Percentiles rank a stretch among this genome's conserved stretches.
phyloP scores from a whole-genome alignment of 1,139 yeast species.

The Pichia cactophila region DNA sequence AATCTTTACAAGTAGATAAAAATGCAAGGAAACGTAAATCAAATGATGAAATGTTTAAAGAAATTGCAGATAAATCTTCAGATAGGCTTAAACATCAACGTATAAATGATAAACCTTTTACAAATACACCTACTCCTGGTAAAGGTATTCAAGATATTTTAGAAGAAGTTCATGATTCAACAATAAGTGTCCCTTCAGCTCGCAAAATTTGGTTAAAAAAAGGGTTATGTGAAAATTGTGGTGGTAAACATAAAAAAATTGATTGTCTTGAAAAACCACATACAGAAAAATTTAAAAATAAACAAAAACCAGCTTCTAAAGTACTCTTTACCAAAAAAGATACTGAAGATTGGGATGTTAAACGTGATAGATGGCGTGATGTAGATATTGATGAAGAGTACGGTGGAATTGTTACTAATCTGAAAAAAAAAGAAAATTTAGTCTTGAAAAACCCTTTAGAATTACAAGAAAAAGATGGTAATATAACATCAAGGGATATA shows the following conservation, averaged over 20 bases:
- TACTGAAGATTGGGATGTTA: constrained; percentile 51
- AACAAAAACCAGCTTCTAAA: constrained; percentile 14
- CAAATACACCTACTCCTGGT: constrained; percentile 31
- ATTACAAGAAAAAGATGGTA: constrained; percentile 24
- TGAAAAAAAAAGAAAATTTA: constrained; percentile 31
- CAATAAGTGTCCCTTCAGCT: constrained; percentile 11
- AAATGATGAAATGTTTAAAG: constrained; percentile 20
- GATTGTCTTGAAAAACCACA: constrained; percentile 49
- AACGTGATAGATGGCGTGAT: constrained; percentile 76
- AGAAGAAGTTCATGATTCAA: constrained; percentile 13
- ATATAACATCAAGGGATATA: constrained; percentile 25
- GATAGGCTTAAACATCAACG: constrained; percentile 48
- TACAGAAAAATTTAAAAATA: constrained; percentile 22
- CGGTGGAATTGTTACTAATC: constrained; percentile 39
- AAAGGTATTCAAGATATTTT: constrained; percentile 32
- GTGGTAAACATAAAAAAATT: constrained; percentile 38
- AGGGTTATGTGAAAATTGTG: constrained; percentile 47
- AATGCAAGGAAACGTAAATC: constrained; percentile 21
- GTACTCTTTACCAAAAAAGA: constrained; percentile 21
- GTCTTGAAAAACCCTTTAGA: constrained; percentile 26
- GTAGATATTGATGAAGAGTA: constrained; percentile 52
- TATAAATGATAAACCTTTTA: constrained; percentile 25
- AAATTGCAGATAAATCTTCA: constrained; percentile 17
- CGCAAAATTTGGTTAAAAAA: constrained; percentile 21
- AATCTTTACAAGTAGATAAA: constrained; percentile 21